Evolutionary conservation across 148 eudicot species (phyloP), one percentile per base, ranked within the genome.

Genomic region (Nepenthes mirabilis): DNA sequence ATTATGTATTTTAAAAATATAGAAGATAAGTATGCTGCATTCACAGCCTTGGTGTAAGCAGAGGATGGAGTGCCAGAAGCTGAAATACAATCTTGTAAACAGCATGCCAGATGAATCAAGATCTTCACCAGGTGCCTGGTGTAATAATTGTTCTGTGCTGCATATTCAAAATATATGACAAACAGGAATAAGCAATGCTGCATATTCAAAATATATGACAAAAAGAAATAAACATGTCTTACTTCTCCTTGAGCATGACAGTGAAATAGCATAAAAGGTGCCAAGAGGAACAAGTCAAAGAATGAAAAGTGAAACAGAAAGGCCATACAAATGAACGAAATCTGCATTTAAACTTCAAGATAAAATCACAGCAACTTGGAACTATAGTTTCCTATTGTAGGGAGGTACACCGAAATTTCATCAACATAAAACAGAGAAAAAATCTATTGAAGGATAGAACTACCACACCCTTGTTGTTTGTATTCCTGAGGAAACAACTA

Each of bases 81-180:
- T 68, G 86, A 81, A 71, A 68, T 47, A 71, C 83, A 80, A 68
- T 88, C 95, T 83, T 88, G 83, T 83, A 91, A 91, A 72, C 87
- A 88, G 69, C 75, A 80, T 35, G 83, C 79, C 56, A 91, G 76
- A 82, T 91, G 91, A 71, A 91, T 72, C 71, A 91, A 80, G 61
- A 88, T 79, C 76, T 91, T 91, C 33, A 83, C 85, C 14, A 91
- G 83, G 76, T 91, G 98, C 74, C 91, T 85, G 60, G 98, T 85
- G 68, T 57, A 51, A 67, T 65, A 69, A 72, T 91, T 91, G 81
- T 86, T 91, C 73, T 68, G 81, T 32, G 75, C 98, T 91, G 96
- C 78, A 79, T 10, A 5, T 10, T 49, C 2, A 5, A 58, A 55
- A 35, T 6, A 47, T 48, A 40, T 13, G 36, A 60, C 40, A 32